Base-by-base conservation (phyloP, 1,284 basidiomycete genomes). In the Papiliotrema laurentii region DNA sequence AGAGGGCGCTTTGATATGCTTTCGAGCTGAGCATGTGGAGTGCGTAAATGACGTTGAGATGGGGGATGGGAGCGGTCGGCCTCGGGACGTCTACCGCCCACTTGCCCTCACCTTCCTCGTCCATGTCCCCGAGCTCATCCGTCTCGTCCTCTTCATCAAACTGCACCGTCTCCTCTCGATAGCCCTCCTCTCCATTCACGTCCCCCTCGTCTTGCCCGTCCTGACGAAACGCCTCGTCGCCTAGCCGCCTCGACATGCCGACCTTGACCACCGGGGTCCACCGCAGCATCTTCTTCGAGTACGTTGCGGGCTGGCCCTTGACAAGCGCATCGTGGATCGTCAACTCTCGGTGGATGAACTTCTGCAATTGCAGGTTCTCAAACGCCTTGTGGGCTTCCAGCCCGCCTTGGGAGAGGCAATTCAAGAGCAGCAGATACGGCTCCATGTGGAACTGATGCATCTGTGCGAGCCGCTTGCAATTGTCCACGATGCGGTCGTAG, bases 1-100 rank as follows among this genome's bases (percentile, higher is more conserved):
- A 91, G 39, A 96, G 82, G 1, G 90, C 88, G 49, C 86, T 86
- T 64, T 96, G 89, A 67, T 87, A 93, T 59, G 88, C 92, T 72
- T 84, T 87, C 3, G 87, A 85, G 2, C 83, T 82, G 7, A 90
- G 80, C 67, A 90, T 85, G 54, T 93, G 81, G 66, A 89, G 87
- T 0, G 89, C 91, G 66, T 97, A 96, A n/a, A 90, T 76, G 2
- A 85, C 77, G 28, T 89, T 80, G 47, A 83, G 78, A 21, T 86
- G 73, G 0, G 92, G 87, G 54, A 87, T 91, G 27, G 80, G 73
- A 65, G 83, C 85, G 7, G 79, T 87, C 0, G 89, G 89, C 37
- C 58, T 50, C 7, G 63, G 68, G 22, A 16, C 63, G 69, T 2
- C 67, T 67, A 19, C 74, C 41, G 25, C 44, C 35, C 34, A 26